These are phyloP conservation scores for Gynochthodes officinalis DNA, from an alignment of 257 asterid species.

Conservation along the genomic window DNA sequence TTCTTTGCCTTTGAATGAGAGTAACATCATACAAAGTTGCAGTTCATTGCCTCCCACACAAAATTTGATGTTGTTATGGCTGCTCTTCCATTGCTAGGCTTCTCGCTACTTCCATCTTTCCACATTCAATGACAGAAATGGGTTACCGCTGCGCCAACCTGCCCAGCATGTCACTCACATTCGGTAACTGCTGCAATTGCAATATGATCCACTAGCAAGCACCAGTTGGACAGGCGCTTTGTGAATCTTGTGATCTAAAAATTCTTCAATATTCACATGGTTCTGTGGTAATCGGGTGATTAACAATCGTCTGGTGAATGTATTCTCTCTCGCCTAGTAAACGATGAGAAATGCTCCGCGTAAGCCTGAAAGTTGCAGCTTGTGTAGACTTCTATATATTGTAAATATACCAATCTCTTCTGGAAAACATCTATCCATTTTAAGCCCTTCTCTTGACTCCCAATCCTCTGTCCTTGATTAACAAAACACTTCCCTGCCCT, in stretches of 20 bases:
- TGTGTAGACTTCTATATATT: background rate
- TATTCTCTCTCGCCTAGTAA: background rate
- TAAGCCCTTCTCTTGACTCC: background rate
- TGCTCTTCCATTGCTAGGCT: slow-evolving; percentile 23
- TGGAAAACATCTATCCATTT: background rate
- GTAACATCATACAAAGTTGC: too few relatives aligned
- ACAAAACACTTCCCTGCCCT: too few relatives aligned
- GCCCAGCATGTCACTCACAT: slow-evolving; percentile 40
- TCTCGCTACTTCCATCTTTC: slow-evolving; percentile 10
- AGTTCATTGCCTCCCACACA: too few relatives aligned
- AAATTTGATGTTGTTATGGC: background rate
- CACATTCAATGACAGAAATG: slow-evolving; percentile 36
- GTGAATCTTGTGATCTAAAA: too few relatives aligned
- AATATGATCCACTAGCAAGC: background rate
- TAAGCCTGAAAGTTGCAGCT: background rate
- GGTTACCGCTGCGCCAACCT: slow-evolving; percentile 26
- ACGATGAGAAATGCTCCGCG: background rate
- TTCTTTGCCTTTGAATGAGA: too few relatives aligned
- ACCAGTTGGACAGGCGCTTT: background rate
- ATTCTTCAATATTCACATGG: background rate
- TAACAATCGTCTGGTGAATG: background rate
- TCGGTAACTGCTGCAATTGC: slow-evolving; percentile 7
- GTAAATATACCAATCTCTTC: background rate
- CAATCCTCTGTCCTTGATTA: too few relatives aligned
- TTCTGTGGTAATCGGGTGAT: background rate